Conservation (phyloP, 176 grass and related monocot species). For the Avena insularis region DNA sequence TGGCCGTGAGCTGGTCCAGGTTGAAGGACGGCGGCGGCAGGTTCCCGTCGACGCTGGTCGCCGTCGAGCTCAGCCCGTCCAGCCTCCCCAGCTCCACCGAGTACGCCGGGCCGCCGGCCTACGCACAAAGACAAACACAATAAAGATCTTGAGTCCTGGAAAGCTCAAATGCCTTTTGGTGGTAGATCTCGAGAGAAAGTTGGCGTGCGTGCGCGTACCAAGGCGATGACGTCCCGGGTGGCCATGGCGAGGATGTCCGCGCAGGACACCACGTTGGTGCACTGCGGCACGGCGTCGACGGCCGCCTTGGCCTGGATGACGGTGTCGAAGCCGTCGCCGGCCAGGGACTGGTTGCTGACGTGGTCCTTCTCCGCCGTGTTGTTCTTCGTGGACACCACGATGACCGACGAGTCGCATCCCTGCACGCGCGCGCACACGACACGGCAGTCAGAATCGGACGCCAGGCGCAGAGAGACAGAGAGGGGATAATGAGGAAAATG, state of each 20-base stretch:
- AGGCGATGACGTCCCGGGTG: slow-evolving; percentile 72
- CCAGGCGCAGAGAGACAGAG: not conserved
- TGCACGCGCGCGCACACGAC: not conserved
- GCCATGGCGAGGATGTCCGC: slow-evolving; percentile 92
- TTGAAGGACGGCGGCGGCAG: slow-evolving; percentile 71
- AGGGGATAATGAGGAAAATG: not conserved
- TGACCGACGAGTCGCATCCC: slow-evolving; percentile 93
- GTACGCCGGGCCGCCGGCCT: slow-evolving; percentile 83
- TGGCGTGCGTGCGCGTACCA: slow-evolving; percentile 51
- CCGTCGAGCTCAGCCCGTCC: slow-evolving; percentile 84
- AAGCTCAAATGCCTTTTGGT: slow-evolving; percentile 11
- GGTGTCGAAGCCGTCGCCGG: slow-evolving; percentile 95
- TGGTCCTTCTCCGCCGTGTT: slow-evolving; percentile 97
- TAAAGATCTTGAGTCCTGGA: not conserved
- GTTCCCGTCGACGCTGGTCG: slow-evolving; percentile 65
- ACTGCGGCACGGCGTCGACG: slow-evolving; percentile 71
- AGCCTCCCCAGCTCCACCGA: slow-evolving; percentile 78
- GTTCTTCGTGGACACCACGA: slow-evolving; percentile 67
- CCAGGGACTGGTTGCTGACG: slow-evolving; percentile 73
- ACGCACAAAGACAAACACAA: not conserved
- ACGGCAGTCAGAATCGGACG: not conserved
- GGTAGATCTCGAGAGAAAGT: slow-evolving; percentile 23
- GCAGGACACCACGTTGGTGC: slow-evolving; percentile 81
- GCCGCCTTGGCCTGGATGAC: slow-evolving; percentile 91
- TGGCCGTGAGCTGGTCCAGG: slow-evolving; percentile 68